Conservation (phyloP, 352 stramenopile genomes). For the Blastocystis sp. region DNA sequence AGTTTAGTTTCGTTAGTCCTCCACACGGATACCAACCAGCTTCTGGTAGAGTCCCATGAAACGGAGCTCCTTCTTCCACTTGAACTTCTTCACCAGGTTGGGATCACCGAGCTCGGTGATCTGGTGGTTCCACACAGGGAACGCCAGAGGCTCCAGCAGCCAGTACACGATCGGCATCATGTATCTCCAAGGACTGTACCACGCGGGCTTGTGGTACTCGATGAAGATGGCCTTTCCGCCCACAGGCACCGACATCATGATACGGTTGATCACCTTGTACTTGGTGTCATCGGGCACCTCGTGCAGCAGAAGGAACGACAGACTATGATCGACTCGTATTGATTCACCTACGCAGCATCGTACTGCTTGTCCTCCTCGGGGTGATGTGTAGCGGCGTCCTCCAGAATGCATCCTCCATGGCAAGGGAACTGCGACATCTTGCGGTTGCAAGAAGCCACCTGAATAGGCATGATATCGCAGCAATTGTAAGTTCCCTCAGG, state of each 20-base stretch:
- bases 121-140: constrained; percentile 48
- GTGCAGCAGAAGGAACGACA: constrained; percentile 45
- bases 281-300: constrained; percentile 54
- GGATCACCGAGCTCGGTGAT: constrained; percentile 47
- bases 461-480: constrained; percentile 54
- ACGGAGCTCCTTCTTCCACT: constrained; percentile 46
- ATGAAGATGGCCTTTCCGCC: constrained; percentile 55
- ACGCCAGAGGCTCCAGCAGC: constrained; percentile 38
- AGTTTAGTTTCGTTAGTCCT: not conserved
- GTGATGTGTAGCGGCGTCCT: constrained; percentile 46
- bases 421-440: constrained; percentile 40
- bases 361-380: constrained; percentile 46
- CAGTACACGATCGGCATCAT: constrained; percentile 53
- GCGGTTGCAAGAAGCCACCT: constrained; percentile 45
- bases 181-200: constrained; percentile 56
- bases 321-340: not conserved
- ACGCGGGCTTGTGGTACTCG: constrained; percentile 40
- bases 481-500: constrained; percentile 43
- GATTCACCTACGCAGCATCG: not conserved
- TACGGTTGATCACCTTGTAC: constrained; percentile 39
- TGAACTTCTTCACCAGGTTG: constrained; percentile 53
- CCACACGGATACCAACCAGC: constrained; percentile 28
- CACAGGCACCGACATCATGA: constrained; percentile 34
- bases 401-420: constrained; percentile 40
- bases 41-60: constrained; percentile 55